Evolutionary conservation across 495 filamentous ascomycete species (phyloP), one percentile per base, ranked within the genome.

Genomic region (Aspergillus carlsbadensis): DNA sequence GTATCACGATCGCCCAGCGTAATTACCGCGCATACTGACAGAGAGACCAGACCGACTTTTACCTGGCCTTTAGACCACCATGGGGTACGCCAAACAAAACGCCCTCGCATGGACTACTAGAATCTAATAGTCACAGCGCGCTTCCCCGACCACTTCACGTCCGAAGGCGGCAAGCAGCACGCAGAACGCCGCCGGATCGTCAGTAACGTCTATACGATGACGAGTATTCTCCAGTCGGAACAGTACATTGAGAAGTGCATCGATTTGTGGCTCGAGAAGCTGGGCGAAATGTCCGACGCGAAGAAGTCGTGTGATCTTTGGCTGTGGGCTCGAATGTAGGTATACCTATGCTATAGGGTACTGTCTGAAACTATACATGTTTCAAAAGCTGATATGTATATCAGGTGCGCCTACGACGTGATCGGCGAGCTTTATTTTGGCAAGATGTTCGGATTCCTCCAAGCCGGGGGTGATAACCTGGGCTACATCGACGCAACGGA

Each of bases 341-440:
- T 45, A 34, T n/a, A n/a, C n/a, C n/a, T n/a, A n/a, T n/a, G n/a
- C n/a, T n/a, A n/a, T n/a, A n/a, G n/a, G n/a, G n/a, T n/a, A n/a
- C n/a, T n/a, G n/a, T n/a, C n/a, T n/a, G n/a, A n/a, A n/a, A n/a
- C n/a, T n/a, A n/a, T n/a, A n/a, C n/a, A n/a, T n/a, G n/a, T n/a
- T n/a, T n/a, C n/a, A n/a, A n/a, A n/a, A n/a, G n/a, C n/a, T n/a
- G n/a, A n/a, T 24, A 24, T 22, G 39, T 41, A 44, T 56, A 47
- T 43, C 36, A 73, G 67, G 65, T 72, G 68, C 41, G 65, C 66
- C 11, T 70, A 66, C 51, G 71, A 75, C 47, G 62, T 71, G 2
- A 53, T 75, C 54, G 67, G 72, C 11, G 70, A 75, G 46, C 61
- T 75, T 33, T 75, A 62, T 54, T 75, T 67, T 40, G 58, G 70